Conservation (phyloP, 2,329 filamentous ascomycete genomes). For the Fonsecaea monophora region DNA sequence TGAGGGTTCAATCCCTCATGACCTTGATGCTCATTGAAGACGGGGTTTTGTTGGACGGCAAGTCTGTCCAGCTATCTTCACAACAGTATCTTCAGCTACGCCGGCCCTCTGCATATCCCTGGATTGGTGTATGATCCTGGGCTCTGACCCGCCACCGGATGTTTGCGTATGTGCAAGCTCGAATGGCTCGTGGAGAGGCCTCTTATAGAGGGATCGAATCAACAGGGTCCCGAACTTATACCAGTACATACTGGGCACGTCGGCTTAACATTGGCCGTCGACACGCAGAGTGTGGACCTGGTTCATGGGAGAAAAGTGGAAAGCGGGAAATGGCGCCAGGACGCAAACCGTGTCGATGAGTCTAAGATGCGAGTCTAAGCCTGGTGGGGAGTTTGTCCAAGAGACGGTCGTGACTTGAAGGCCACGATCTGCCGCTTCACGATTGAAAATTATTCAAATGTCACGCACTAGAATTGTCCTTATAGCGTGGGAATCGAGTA, state of each 20-base stretch:
- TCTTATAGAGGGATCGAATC: neutral
- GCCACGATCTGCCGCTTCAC: neutral
- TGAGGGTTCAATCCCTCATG: conserved; percentile 17
- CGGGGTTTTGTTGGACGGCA: neutral
- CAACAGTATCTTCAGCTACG: neutral
- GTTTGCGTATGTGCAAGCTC: neutral
- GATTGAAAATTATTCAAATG: neutral
- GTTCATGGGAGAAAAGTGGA: neutral
- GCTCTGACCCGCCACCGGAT: neutral
- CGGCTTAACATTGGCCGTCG: neutral
- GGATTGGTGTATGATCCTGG: neutral
- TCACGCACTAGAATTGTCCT: neutral
- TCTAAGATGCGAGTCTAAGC: neutral
- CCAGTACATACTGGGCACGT: neutral
- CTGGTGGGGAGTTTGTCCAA: neutral
- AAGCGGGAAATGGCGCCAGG: neutral
- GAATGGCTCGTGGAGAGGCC: neutral
- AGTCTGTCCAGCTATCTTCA: neutral
- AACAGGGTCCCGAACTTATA: neutral
- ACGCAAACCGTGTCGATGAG: neutral
- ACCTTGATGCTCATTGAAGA: neutral
- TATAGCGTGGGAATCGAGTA: neutral
- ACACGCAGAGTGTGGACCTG: neutral
- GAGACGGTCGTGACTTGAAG: neutral
- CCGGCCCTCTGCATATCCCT: neutral